Evolutionary conservation across 1,284 basidiomycete genomes (phyloP).

Genomic region (Ustilago bromivora): DNA sequence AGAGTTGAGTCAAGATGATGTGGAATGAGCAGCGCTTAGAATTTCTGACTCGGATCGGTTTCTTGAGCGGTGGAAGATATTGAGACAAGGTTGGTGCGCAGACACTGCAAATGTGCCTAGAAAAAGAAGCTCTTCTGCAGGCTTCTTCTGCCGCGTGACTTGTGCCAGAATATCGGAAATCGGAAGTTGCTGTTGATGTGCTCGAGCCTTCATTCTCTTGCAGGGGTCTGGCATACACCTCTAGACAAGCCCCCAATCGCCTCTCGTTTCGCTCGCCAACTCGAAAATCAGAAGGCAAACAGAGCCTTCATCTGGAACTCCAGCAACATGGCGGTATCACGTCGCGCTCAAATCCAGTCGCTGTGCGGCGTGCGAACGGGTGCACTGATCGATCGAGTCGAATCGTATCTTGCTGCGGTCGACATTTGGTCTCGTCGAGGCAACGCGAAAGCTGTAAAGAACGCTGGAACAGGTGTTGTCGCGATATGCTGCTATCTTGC

Average conservation of each 20-base stretch:
- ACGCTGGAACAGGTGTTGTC: conserved; percentile 45
- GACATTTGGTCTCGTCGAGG: conserved; percentile 52
- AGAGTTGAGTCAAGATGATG: conserved; percentile 9
- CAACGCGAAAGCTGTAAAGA: conserved; percentile 50
- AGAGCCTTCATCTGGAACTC: not conserved
- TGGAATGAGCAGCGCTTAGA: conserved; percentile 1
- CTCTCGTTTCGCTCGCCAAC: not conserved
- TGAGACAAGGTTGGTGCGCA: not conserved
- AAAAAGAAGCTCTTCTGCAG: conserved; percentile 15
- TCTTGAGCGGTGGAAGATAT: not conserved
- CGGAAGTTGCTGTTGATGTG: conserved; percentile 19
- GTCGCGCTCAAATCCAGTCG: conserved; percentile 46
- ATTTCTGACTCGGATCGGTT: conserved; percentile 36
- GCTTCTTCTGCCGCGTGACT: conserved; percentile 21
- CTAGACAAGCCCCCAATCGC: not conserved
- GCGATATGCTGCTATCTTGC: conserved; percentile 51
- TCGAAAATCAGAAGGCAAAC: not conserved
- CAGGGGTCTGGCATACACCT: not conserved
- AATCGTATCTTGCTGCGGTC: conserved; percentile 51
- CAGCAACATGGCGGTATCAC: conserved; percentile 35
- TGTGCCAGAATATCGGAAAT: conserved; percentile 17
- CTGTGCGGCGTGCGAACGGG: conserved; percentile 45
- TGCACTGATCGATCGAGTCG: conserved; percentile 46
- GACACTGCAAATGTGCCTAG: not conserved
- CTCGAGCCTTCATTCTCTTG: conserved; percentile 15